Percentiles rank a stretch among this genome's conserved stretches.
These are phyloP conservation scores for Alternaria ethzedia DNA, from an alignment of 2,329 filamentous ascomycete genomes.

Conservation along the genomic window DNA sequence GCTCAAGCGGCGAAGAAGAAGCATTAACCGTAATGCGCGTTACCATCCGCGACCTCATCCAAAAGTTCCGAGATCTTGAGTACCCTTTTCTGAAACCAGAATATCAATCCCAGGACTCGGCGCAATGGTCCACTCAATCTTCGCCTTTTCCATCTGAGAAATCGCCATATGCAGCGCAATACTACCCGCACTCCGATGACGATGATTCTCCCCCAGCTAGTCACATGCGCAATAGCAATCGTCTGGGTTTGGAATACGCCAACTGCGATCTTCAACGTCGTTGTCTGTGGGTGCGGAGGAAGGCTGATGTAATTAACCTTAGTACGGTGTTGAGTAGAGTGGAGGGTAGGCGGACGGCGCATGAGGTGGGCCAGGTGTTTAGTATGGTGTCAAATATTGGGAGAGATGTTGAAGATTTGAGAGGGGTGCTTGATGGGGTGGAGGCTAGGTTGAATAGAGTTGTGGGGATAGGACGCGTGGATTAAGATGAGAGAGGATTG, in stretches of 20 bases:
- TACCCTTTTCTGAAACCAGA: slow-evolving; percentile 47
- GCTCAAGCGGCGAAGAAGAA: slow-evolving; percentile 40
- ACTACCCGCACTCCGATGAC: slow-evolving; percentile 20
- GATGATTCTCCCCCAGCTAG: slow-evolving; percentile 22
- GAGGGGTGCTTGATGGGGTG: slow-evolving; percentile 15
- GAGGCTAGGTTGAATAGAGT: slow-evolving; percentile 27
- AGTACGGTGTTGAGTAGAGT: slow-evolving; percentile 45
- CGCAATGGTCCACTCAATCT: slow-evolving; percentile 18
- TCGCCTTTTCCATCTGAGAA: slow-evolving; percentile 11
- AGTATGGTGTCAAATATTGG: slow-evolving; percentile 27
- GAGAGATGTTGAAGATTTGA: slow-evolving; percentile 25
- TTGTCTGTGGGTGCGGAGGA: slow-evolving; percentile 47
- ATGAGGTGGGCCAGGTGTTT: slow-evolving; percentile 35
- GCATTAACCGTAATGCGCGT: slow-evolving; percentile 46
- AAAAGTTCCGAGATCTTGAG: slow-evolving; percentile 47
- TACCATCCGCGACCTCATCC: slow-evolving; percentile 45
- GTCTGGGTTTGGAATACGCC: slow-evolving; percentile 39
- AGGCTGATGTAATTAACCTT: slow-evolving; percentile 45
- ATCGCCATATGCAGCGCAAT: not conserved
- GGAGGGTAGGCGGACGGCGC: slow-evolving; percentile 47
- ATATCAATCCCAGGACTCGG: slow-evolving; percentile 25
- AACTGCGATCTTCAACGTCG: slow-evolving; percentile 44
- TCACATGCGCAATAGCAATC: slow-evolving; percentile 29
- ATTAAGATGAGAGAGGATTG: slow-evolving; percentile 4
- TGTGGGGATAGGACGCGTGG: slow-evolving; percentile 30